Conservation (phyloP, 2,329 filamentous ascomycete genomes). For the Botryotinia calthae region DNA sequence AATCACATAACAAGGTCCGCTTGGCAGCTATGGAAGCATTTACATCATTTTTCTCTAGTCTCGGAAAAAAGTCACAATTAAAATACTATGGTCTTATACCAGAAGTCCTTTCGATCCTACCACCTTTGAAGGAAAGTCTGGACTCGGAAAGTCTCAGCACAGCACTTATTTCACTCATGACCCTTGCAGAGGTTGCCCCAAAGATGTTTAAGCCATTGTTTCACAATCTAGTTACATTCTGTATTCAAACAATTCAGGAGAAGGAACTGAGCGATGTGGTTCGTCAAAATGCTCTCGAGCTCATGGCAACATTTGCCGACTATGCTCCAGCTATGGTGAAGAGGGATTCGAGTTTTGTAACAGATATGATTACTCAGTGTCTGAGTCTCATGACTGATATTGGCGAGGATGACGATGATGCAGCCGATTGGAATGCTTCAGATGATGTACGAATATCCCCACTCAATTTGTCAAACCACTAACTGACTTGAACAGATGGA, state of each 20-base stretch:
- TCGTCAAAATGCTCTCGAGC: constrained; percentile 89
- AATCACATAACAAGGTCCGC: constrained; percentile 60
- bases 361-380: constrained; percentile 98
- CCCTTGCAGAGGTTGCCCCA: constrained; percentile 87
- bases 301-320: constrained; percentile 98
- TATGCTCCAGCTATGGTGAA: constrained; percentile 92
- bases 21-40: constrained; percentile 96
- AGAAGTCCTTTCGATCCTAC: constrained; percentile 89
- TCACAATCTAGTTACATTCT: constrained; percentile 87
- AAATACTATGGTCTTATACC: constrained; percentile 88
- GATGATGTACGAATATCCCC: constrained; percentile 65
- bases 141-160: constrained; percentile 91
- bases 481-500: constrained; percentile 62
- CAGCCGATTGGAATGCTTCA: constrained; percentile 84
- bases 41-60: constrained; percentile 88
- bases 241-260: constrained; percentile 89
- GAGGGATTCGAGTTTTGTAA: constrained; percentile 87
- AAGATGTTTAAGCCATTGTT: constrained; percentile 99
- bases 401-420: constrained; percentile 90
- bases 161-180: constrained; percentile 86
- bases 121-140: constrained; percentile 85
- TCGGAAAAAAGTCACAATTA: constrained; percentile 80
- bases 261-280: constrained; percentile 90
- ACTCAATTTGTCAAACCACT: constrained; percentile 25
- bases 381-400: constrained; percentile 97